Conservation (phyloP, 2,329 filamentous ascomycete species). For the Acrocalymma vagum region DNA sequence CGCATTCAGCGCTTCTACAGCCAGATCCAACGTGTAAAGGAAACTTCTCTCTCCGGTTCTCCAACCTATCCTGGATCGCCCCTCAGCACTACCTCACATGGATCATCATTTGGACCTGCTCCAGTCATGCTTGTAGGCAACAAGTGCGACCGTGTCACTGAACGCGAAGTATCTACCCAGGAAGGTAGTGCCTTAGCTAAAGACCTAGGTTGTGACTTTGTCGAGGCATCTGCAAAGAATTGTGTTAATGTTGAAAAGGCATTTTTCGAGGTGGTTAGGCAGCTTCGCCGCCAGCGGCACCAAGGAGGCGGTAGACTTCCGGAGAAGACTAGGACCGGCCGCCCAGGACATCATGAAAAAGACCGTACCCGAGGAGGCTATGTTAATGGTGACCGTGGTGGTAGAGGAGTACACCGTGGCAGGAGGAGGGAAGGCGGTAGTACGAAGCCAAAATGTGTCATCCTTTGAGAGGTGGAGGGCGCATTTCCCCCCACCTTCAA, state of each 20-base stretch:
- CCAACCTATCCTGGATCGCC: slow-evolving; percentile 81
- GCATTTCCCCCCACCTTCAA: not conserved
- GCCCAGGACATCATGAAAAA: slow-evolving; percentile 22
- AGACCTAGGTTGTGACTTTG: slow-evolving; percentile 93
- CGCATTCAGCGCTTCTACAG: slow-evolving; percentile 96
- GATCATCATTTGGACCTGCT: slow-evolving; percentile 70
- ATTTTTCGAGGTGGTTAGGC: slow-evolving; percentile 96
- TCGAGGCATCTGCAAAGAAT: slow-evolving; percentile 96
- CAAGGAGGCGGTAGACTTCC: slow-evolving; percentile 29
- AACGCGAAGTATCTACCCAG: slow-evolving; percentile 95
- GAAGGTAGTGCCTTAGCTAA: slow-evolving; percentile 92
- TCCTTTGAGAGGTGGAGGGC: slow-evolving; percentile 35
- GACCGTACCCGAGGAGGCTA: slow-evolving; percentile 26
- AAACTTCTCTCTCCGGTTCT: slow-evolving; percentile 77
- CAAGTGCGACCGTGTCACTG: slow-evolving; percentile 96
- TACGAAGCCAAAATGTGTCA: slow-evolving; percentile 44
- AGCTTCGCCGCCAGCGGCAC: slow-evolving; percentile 84
- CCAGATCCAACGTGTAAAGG: slow-evolving; percentile 97
- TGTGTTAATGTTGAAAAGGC: slow-evolving; percentile 99
- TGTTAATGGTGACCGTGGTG: slow-evolving; percentile 22
- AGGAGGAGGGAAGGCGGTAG: slow-evolving; percentile 28
- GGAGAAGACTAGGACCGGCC: slow-evolving; percentile 18
- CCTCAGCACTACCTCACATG: slow-evolving; percentile 65
- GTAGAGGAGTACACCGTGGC: slow-evolving; percentile 19
- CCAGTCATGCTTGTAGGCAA: slow-evolving; percentile 99